Conservation (phyloP, 768 basidiomycete species). For the Mrakia blollopis region DNA sequence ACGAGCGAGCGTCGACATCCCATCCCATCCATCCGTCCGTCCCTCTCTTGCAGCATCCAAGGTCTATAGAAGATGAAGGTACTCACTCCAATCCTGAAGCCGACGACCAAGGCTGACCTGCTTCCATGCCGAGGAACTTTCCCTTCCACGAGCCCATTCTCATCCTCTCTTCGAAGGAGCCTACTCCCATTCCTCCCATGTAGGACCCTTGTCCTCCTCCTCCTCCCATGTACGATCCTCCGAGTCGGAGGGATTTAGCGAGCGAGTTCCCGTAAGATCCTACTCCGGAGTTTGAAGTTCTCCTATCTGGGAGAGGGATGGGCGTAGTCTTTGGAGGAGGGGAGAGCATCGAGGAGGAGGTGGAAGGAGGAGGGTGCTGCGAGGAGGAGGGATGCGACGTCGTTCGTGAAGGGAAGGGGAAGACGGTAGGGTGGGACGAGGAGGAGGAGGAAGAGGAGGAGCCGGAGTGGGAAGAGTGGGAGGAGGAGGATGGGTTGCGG, state of each 20-base stretch:
- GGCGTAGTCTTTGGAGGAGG: constrained; percentile 11
- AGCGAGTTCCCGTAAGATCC: constrained; percentile 23
- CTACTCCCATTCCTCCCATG: constrained; percentile 12
- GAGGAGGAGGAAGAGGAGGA: background rate
- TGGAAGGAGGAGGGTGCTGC: background rate
- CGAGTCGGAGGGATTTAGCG: constrained; percentile 9
- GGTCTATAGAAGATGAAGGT: background rate
- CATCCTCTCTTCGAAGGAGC: constrained; percentile 29
- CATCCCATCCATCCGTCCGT: background rate
- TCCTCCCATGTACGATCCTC: background rate
- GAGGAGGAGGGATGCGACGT: no score
- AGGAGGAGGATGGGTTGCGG: background rate
- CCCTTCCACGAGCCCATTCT: constrained; percentile 30
- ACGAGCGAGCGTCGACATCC: background rate
- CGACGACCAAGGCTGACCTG: constrained; percentile 28
- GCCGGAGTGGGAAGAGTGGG: background rate
- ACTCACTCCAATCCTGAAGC: constrained; percentile 28
- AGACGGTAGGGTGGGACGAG: background rate
- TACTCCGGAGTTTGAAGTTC: background rate
- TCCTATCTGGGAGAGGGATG: constrained; percentile 6
- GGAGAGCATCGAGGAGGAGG: constrained; percentile 10
- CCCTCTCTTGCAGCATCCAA: background rate
- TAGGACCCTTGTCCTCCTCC: constrained; percentile 1
- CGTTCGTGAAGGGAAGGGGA: background rate
- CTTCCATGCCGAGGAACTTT: constrained; percentile 27